Percentiles rank a stretch among this genome's conserved stretches.
Conservation (phyloP, 2,329 filamentous ascomycete species). For the Colletotrichum nymphaeae region DNA sequence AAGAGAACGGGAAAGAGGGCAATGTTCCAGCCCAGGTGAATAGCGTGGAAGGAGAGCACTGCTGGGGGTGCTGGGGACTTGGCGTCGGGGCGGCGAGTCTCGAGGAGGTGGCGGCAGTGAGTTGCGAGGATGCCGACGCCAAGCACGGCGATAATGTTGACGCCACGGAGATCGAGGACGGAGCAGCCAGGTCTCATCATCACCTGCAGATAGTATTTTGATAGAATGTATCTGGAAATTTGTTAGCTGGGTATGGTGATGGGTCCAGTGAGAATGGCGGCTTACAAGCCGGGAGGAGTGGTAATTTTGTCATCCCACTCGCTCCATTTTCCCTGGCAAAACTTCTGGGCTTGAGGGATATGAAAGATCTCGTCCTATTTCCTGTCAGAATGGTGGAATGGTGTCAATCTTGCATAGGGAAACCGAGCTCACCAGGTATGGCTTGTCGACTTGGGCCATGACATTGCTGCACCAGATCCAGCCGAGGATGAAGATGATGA, state of each 20-base stretch:
- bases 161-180: constrained; percentile 56
- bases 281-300: constrained; percentile 88
- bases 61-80: constrained; percentile 25
- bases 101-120: constrained; percentile 64
- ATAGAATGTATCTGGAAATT: constrained; percentile 58
- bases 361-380: constrained; percentile 86
- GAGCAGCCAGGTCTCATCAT: constrained; percentile 46
- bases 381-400: not conserved
- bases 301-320: constrained; percentile 98
- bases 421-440: constrained; percentile 62
- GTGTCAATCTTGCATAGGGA: accelerated
- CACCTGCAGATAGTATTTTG: constrained; percentile 46
- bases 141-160: constrained; percentile 59
- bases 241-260: not conserved
- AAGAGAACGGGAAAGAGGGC: constrained; percentile 89
- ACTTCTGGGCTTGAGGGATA: constrained; percentile 89
- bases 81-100: constrained; percentile 47
- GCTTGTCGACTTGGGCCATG: constrained; percentile 57
- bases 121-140: constrained; percentile 58
- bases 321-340: constrained; percentile 78
- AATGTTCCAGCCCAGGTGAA: constrained; percentile 81
- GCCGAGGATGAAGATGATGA: constrained; percentile 42
- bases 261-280: not conserved
- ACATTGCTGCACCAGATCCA: constrained; percentile 54
- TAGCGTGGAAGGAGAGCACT: constrained; percentile 52